Evolutionary conservation across 208 protist species (phyloP).

Genomic region (Crithidia fasciculata): DNA sequence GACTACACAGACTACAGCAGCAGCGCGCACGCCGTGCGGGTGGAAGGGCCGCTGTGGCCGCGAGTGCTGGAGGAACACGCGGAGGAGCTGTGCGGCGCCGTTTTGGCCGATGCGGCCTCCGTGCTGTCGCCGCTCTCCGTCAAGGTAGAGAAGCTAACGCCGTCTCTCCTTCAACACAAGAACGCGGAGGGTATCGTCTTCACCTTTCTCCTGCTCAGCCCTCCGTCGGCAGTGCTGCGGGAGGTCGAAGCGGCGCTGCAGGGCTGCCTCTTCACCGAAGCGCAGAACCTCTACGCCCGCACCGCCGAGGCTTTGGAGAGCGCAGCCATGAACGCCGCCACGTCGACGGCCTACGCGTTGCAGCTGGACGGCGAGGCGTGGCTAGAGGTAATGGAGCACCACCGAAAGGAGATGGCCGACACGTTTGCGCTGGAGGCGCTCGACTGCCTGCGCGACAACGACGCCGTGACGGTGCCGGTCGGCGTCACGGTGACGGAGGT

Average conservation of each 20-base stretch:
- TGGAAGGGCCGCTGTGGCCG: conserved; percentile 20
- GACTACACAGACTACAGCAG: background rate
- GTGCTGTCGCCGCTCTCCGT: background rate
- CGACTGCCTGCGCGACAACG: conserved; percentile 14
- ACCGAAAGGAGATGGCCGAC: conserved; percentile 11
- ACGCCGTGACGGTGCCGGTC: background rate
- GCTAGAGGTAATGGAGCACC: conserved; percentile 14
- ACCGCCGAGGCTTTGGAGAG: background rate
- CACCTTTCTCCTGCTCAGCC: conserved; percentile 18
- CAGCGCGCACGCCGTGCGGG: conserved; percentile 16
- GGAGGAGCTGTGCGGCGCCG: conserved; percentile 6
- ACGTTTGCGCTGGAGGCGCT: conserved; percentile 31
- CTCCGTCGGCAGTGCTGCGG: background rate
- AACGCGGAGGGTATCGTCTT: background rate
- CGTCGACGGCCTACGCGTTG: background rate
- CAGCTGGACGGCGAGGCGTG: conserved; percentile 19
- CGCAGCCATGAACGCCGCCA: background rate
- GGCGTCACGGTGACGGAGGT: conserved; percentile 16
- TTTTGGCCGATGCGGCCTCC: conserved; percentile 1
- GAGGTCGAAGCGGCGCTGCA: conserved; percentile 8
- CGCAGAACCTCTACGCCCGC: conserved; percentile 4
- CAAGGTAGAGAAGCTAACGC: background rate
- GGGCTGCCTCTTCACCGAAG: conserved; percentile 1
- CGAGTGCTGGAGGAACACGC: conserved; percentile 5
- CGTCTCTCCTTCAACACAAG: background rate